These are phyloP conservation scores for Juglanconis oblonga DNA, from an alignment of 2,329 filamentous ascomycete genomes.

Conservation along the genomic window DNA sequence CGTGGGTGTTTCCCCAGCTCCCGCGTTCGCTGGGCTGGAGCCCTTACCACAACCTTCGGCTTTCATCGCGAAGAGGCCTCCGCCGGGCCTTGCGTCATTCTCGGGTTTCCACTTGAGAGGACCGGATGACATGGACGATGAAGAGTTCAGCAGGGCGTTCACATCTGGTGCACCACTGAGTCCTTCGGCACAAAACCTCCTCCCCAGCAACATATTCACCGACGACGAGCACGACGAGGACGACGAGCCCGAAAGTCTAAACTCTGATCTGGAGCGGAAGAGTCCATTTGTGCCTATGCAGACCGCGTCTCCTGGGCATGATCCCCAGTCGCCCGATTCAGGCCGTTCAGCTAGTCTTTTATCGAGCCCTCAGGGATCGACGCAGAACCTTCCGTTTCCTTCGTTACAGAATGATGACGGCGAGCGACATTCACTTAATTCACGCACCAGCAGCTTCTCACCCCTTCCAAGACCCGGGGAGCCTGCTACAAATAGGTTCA, in stretches of 20 bases:
- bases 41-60: constrained; percentile 6
- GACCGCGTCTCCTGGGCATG: constrained; percentile 36
- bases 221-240: constrained; percentile 63
- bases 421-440: constrained; percentile 42
- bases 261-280: constrained; percentile 28
- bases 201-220: constrained; percentile 64
- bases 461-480: constrained; percentile 33
- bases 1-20: constrained; percentile 37
- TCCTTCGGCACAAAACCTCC: constrained; percentile 69
- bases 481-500: constrained; percentile 40
- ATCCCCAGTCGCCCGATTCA: constrained; percentile 59
- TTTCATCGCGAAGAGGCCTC: constrained; percentile 5
- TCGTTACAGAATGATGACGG: constrained; percentile 42
- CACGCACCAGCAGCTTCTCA: constrained; percentile 33
- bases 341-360: constrained; percentile 57
- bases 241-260: constrained; percentile 52
- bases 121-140: constrained; percentile 45
- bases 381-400: constrained; percentile 55
- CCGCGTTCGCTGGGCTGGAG: constrained; percentile 35
- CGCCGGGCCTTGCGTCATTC: constrained; percentile 32
- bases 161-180: constrained; percentile 69
- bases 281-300: constrained; percentile 34
- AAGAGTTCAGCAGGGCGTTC: constrained; percentile 59
- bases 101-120: constrained; percentile 37
- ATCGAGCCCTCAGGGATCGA: constrained; percentile 61